A percentile compares a stretch with the other conserved stretches of the same genome.
phyloP scores from a whole-genome alignment of 495 filamentous ascomycete species.

The Halenospora varia region DNA sequence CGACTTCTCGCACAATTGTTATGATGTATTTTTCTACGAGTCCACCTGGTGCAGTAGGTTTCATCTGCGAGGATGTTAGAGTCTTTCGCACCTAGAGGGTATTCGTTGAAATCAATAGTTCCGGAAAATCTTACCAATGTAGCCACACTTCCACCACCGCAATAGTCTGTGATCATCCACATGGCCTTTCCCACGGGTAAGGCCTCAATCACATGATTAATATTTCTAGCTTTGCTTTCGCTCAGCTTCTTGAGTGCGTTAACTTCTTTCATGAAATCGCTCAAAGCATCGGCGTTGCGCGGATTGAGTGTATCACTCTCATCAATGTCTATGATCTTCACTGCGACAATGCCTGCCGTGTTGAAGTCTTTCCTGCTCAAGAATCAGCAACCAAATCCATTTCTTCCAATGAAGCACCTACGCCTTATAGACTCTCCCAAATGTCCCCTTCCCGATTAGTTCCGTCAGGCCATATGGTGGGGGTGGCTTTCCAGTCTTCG shows the following conservation, averaged over 20 bases:
- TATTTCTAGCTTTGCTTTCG: conserved; percentile 79
- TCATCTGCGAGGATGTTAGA: conserved; percentile 30
- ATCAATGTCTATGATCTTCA: conserved; percentile 97
- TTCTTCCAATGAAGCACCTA: no score
- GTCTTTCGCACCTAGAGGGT: not conserved
- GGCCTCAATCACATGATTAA: conserved; percentile 86
- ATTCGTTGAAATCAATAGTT: not conserved
- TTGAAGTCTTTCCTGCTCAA: conserved; percentile 43
- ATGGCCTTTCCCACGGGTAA: conserved; percentile 81
- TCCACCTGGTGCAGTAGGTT: conserved; percentile 60
- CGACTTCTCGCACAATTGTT: conserved; percentile 82
- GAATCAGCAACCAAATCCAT: no score
- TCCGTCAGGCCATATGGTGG: conserved; percentile 75
- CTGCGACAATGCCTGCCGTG: conserved; percentile 68
- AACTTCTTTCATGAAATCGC: conserved; percentile 85
- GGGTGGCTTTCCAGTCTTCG: conserved; percentile 39
- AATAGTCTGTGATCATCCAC: conserved; percentile 96
- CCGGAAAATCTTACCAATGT: conserved; percentile 57
- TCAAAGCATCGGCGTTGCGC: conserved; percentile 73
- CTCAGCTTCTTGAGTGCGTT: conserved; percentile 79
- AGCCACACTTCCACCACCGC: conserved; percentile 90
- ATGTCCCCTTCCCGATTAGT: conserved; percentile 92
- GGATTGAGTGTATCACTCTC: conserved; percentile 71
- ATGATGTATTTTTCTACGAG: conserved; percentile 89
- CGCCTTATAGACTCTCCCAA: conserved; percentile 92